Conservation (phyloP, 345 rosid species). For the Dovyalis caffra region DNA sequence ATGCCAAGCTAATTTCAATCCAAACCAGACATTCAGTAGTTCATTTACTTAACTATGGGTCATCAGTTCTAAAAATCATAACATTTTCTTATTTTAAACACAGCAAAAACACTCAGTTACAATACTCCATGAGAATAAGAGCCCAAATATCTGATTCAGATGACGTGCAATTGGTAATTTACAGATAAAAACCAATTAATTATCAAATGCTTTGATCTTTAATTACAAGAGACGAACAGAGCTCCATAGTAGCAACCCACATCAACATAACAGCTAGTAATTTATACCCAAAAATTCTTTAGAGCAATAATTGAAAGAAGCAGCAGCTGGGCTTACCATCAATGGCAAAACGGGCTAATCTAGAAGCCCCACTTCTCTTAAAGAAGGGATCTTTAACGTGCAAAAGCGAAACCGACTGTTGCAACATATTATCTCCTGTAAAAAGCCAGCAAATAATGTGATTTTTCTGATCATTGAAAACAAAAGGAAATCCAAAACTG, state of each 20-base stretch:
- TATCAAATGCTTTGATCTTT: neutral
- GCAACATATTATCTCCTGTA: conserved; percentile 81
- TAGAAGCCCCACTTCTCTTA: conserved; percentile 89
- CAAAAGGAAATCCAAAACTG: neutral
- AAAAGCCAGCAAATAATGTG: neutral
- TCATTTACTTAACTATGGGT: neutral
- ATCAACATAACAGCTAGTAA: neutral
- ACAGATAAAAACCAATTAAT: neutral
- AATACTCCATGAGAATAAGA: neutral
- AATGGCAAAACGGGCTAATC: conserved; percentile 77
- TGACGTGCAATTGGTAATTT: neutral
- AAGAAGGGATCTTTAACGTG: conserved; percentile 89
- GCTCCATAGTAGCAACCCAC: neutral
- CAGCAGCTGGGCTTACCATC: conserved; percentile 71
- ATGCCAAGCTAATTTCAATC: neutral
- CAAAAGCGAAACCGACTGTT: conserved; percentile 80
- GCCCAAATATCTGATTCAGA: neutral
- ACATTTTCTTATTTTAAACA: too few species aligned
- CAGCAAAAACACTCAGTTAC: neutral
- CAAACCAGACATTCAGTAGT: neutral
- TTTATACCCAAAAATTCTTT: neutral
- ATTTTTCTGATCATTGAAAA: too few species aligned
- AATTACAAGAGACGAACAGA: neutral
- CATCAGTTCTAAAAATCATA: neutral
- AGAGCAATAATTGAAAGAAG: neutral